Percentiles rank a stretch among this genome's conserved stretches.
Evolutionary conservation across 2,329 filamentous ascomycete genomes (phyloP).

Genomic region (Sporothrix schenckii): DNA sequence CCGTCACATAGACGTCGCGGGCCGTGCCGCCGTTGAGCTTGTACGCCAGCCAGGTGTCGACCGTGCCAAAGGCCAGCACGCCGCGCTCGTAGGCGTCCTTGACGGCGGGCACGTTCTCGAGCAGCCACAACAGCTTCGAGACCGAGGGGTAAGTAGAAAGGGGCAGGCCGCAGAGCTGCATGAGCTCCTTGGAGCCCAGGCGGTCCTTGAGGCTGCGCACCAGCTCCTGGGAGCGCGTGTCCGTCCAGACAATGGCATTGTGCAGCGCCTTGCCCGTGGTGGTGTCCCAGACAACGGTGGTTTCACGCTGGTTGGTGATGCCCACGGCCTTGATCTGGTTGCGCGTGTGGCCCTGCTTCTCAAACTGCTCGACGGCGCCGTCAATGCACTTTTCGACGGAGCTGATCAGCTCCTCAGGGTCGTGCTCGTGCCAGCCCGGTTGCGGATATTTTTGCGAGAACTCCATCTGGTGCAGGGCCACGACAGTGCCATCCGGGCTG

Average conservation of each 20-base stretch:
- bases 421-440: conserved; percentile 90
- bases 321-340: conserved; percentile 76
- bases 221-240: conserved; percentile 74
- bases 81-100: conserved; percentile 74
- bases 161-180: conserved; percentile 74
- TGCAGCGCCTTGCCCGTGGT: conserved; percentile 77
- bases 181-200: conserved; percentile 68
- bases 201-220: conserved; percentile 75
- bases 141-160: conserved; percentile 87
- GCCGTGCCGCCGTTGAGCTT: conserved; percentile 74
- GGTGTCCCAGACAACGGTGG: conserved; percentile 81
- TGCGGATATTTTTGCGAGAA: conserved; percentile 83
- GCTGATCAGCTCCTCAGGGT: conserved; percentile 73
- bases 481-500: conserved; percentile 72
- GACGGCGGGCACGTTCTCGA: conserved; percentile 71
- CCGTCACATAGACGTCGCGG: conserved; percentile 72
- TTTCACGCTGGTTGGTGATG: conserved; percentile 90
- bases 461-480: conserved; percentile 83
- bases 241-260: conserved; percentile 88
- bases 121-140: conserved; percentile 84
- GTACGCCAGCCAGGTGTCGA: conserved; percentile 87
- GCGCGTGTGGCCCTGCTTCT: conserved; percentile 66
- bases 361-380: conserved; percentile 71
- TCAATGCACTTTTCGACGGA: conserved; percentile 82
- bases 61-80: conserved; percentile 80